Evolutionary conservation across 1,139 yeast species (phyloP).

Genomic region (Nakaseomyces kungkrabaensis): DNA sequence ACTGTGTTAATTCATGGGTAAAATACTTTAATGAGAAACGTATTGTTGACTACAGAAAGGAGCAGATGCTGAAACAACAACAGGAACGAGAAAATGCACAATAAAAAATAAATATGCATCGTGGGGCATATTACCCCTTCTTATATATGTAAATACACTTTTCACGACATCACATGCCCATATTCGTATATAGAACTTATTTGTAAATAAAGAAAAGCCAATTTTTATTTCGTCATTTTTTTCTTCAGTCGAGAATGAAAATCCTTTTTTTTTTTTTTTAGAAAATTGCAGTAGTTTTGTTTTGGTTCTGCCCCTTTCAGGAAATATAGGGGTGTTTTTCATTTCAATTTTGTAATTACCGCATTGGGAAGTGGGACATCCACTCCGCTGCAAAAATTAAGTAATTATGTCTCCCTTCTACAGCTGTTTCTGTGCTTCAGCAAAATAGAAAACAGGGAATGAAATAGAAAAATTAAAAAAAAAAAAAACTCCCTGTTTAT

Average conservation of each 20-base stretch:
- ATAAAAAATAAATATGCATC: background rate
- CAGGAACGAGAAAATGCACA: conserved; percentile 19
- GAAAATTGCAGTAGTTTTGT: background rate
- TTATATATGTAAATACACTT: too few relatives aligned
- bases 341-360: too few relatives aligned
- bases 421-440: too few relatives aligned
- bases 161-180: background rate
- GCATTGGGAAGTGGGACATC: too few relatives aligned
- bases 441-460: too few relatives aligned
- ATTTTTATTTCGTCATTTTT: too few relatives aligned
- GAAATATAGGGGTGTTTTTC: background rate
- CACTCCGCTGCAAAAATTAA: too few relatives aligned
- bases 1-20: conserved; percentile 62
- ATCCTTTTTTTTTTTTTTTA: too few relatives aligned
- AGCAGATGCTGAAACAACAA: conserved; percentile 43
- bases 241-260: too few relatives aligned
- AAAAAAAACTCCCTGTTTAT: too few relatives aligned
- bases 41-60: conserved; percentile 46
- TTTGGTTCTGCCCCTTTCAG: background rate
- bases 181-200: background rate
- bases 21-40: conserved; percentile 60
- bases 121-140: background rate
- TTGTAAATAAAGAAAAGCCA: background rate
- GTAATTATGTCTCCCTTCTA: too few relatives aligned
- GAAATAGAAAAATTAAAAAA: too few relatives aligned